These are phyloP conservation scores for Thalia dealbata DNA, from an alignment of 176 grass and related monocot species.

Conservation along the genomic window DNA sequence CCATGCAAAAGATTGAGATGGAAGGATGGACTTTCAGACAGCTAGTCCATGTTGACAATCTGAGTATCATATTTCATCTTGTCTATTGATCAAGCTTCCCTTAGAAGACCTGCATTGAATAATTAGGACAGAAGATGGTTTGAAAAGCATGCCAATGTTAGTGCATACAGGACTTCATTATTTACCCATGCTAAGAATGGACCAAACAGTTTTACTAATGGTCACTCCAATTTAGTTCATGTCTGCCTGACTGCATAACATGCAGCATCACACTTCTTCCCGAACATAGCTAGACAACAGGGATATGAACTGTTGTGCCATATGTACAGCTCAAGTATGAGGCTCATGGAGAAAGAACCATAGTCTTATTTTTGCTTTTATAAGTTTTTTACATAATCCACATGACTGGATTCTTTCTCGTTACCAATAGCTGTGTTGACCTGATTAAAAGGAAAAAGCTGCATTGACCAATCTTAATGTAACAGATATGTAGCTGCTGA, in stretches of 20 bases:
- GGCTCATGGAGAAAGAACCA: neutral
- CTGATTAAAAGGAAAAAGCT: no score
- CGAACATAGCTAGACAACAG: neutral
- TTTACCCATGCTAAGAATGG: no score
- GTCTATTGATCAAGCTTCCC: no score
- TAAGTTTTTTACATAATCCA: neutral
- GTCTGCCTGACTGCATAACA: neutral
- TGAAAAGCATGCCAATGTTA: no score
- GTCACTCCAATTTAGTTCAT: neutral
- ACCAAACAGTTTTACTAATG: no score
- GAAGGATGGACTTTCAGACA: no score
- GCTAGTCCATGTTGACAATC: no score
- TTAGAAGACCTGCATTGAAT: no score
- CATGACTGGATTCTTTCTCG: neutral
- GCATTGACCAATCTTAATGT: slow-evolving; percentile 13
- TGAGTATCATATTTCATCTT: no score
- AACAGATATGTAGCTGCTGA: slow-evolving; percentile 68
- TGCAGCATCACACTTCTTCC: neutral
- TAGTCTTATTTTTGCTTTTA: neutral
- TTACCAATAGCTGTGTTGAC: slow-evolving; percentile 1
- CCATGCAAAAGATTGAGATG: no score
- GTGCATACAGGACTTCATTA: no score
- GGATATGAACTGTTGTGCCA: neutral
- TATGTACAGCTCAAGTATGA: neutral
- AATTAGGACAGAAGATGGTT: no score